A percentile compares a stretch with the other conserved stretches of the same genome.
phyloP scores from a whole-genome alignment of 176 grass and related monocot genomes.

The Zea luxurians region DNA sequence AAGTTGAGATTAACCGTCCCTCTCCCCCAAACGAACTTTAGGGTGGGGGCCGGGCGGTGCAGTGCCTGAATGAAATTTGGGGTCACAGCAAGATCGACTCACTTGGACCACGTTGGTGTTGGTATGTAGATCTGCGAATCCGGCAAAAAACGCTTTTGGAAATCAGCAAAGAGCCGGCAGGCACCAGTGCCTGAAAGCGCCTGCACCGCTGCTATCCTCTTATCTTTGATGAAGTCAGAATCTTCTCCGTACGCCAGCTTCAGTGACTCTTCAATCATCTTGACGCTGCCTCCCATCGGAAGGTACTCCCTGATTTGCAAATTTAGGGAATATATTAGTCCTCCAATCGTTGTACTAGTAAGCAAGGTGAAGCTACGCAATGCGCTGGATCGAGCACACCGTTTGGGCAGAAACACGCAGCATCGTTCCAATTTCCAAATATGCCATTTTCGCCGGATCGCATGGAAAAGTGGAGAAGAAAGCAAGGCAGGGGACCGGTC shows the following conservation, averaged over 20 bases:
- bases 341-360: neutral
- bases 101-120: constrained; percentile 94
- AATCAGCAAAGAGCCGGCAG: constrained; percentile 92
- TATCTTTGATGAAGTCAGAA: constrained; percentile 85
- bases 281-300: constrained; percentile 88
- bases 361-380: neutral
- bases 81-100: constrained; percentile 29
- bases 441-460: neutral
- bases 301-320: constrained; percentile 77
- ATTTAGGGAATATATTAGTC: neutral
- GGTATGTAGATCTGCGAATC: constrained; percentile 97
- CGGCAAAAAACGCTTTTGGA: constrained; percentile 83
- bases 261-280: constrained; percentile 83
- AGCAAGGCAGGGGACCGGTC: neutral
- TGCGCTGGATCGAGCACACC: neutral
- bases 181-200: constrained; percentile 91
- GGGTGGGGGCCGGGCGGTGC: too few relatives aligned
- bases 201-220: constrained; percentile 83
- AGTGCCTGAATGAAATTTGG: too few relatives aligned
- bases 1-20: neutral
- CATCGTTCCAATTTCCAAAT: neutral
- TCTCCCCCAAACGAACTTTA: neutral
- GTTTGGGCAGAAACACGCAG: neutral
- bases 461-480: neutral
- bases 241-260: constrained; percentile 85